These are phyloP conservation scores for Fusarium illudens DNA, from an alignment of 2,329 filamentous ascomycete species.

Conservation along the genomic window DNA sequence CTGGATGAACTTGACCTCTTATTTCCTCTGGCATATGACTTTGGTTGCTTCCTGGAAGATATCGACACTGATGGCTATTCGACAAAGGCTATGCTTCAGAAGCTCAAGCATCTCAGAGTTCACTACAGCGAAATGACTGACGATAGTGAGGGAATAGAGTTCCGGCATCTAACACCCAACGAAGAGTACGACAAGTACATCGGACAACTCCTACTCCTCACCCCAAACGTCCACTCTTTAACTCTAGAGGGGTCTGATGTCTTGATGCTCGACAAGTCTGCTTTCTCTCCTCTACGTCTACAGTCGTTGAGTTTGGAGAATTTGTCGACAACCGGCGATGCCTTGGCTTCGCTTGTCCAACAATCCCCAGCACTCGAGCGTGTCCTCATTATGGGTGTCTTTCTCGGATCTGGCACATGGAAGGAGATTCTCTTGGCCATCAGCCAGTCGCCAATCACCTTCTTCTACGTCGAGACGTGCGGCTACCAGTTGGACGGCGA, in stretches of 20 bases:
- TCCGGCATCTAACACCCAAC: background rate
- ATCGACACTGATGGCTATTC: background rate
- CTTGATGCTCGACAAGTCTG: background rate
- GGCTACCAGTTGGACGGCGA: background rate
- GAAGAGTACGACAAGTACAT: background rate
- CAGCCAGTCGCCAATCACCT: background rate
- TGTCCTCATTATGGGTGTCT: background rate
- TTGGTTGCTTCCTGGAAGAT: conserved; percentile 3
- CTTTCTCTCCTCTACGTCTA: background rate
- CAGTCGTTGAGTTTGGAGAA: background rate
- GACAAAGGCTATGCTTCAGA: background rate
- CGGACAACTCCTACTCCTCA: background rate
- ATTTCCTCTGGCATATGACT: conserved; percentile 8
- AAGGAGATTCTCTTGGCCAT: background rate
- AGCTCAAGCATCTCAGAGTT: conserved; percentile 2
- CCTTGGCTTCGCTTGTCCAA: background rate
- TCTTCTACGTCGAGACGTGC: conserved; percentile 2
- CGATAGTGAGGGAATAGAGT: background rate
- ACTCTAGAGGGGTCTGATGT: background rate
- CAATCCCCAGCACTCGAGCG: background rate
- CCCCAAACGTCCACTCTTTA: conserved; percentile 4
- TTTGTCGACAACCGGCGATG: background rate
- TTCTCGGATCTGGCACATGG: conserved; percentile 8
- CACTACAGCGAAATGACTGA: background rate
- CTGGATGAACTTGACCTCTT: conserved; percentile 6